These are phyloP conservation scores for Lentinula detonsa DNA, from an alignment of 768 basidiomycete genomes.

Conservation along the genomic window DNA sequence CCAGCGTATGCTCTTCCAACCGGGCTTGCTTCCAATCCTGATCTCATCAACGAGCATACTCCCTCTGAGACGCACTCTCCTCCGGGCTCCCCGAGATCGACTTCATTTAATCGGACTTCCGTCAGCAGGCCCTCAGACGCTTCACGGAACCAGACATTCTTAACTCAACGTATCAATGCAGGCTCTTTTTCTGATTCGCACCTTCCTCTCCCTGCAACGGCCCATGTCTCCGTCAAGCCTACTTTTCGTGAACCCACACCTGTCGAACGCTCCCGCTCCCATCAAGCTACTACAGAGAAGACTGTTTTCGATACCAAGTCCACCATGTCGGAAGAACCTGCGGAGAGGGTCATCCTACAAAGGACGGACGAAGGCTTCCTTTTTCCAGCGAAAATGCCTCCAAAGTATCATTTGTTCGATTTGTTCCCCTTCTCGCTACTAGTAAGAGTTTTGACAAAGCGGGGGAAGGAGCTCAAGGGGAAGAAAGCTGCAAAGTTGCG, in stretches of 20 bases:
- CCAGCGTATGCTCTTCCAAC: conserved; percentile 55
- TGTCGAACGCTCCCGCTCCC: conserved; percentile 9
- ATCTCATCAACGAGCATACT: conserved; percentile 13
- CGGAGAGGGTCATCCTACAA: conserved; percentile 29
- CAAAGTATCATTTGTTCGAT: conserved; percentile 55
- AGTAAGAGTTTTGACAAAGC: conserved; percentile 36
- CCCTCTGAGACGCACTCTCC: conserved; percentile 2
- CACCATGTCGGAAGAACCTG: conserved; percentile 6
- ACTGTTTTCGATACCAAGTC: conserved; percentile 10
- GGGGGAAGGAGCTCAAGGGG: conserved; percentile 50
- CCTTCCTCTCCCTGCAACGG: conserved; percentile 22
- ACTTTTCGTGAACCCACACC: conserved; percentile 10
- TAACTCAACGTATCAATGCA: conserved; percentile 17
- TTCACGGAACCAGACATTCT: conserved; percentile 10
- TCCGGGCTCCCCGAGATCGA: conserved; percentile 6
- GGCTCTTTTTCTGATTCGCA: conserved; percentile 14
- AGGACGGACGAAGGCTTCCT: conserved; percentile 39
- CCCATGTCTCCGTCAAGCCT: conserved; percentile 11
- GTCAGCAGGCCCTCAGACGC: conserved; percentile 5
- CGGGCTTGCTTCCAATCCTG: conserved; percentile 35
- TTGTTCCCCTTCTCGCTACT: conserved; percentile 66
- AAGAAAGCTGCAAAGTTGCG: conserved; percentile 52
- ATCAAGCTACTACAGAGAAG: conserved; percentile 3
- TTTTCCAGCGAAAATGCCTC: conserved; percentile 50
- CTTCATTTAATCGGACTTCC: not conserved